Percentiles rank a stretch among this genome's conserved stretches.
Evolutionary conservation across 176 grass and related monocot genomes (phyloP).

Genomic region (Triticum monococcum): DNA sequence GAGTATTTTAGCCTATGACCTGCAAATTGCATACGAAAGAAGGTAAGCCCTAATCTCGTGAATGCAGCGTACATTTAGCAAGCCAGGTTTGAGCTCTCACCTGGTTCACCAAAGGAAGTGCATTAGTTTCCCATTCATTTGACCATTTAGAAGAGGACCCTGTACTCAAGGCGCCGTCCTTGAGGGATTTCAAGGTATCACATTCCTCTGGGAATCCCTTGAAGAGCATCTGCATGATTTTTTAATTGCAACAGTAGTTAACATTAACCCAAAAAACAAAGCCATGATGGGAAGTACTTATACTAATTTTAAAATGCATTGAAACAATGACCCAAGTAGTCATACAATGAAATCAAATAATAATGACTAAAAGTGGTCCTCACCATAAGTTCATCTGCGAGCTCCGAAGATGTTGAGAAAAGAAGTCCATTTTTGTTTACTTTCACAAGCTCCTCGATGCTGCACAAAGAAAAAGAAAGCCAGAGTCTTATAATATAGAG

Average conservation of each 20-base stretch:
- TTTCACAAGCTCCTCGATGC: conserved; percentile 95
- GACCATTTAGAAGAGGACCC: conserved; percentile 67
- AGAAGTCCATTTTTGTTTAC: conserved; percentile 84
- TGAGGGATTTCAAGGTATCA: conserved; percentile 55
- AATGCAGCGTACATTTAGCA: not conserved
- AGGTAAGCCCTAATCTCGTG: not conserved
- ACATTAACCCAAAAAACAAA: not conserved
- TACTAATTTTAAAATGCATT: not conserved
- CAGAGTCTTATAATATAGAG: conserved; percentile 13
- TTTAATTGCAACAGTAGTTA: conserved; percentile 2
- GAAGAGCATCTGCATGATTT: conserved; percentile 77
- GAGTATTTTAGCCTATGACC: conserved; percentile 22
- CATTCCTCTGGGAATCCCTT: conserved; percentile 86
- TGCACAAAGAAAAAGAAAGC: conserved; percentile 40
- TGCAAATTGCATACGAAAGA: not conserved
- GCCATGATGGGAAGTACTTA: not conserved
- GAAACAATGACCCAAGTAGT: not conserved
- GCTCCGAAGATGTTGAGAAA: conserved; percentile 88
- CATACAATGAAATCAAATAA: conserved; percentile 15
- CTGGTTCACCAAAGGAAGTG: conserved; percentile 66
- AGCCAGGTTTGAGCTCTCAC: conserved; percentile 23
- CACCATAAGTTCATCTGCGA: conserved; percentile 97
- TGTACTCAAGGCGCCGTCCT: conserved; percentile 60
- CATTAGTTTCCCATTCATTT: conserved; percentile 67
- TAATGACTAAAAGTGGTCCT: conserved; percentile 5